A percentile compares a stretch with the other conserved stretches of the same genome.
Evolutionary conservation across 2,329 filamentous ascomycete genomes (phyloP).

Genomic region (Celoporthe dispersa): DNA sequence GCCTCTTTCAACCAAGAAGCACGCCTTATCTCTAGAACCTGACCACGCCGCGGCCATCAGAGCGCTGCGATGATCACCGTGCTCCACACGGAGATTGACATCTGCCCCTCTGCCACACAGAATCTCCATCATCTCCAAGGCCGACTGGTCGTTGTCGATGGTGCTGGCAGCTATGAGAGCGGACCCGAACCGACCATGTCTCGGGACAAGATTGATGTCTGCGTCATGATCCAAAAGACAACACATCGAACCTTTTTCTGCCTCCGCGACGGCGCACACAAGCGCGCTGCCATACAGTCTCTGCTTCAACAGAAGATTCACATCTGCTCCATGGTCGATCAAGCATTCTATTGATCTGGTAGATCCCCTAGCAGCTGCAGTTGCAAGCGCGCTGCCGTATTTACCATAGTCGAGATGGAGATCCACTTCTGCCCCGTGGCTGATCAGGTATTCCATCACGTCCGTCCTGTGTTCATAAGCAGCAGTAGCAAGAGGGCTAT

Average conservation of each 20-base stretch:
- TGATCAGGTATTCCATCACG: neutral
- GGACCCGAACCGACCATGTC: neutral
- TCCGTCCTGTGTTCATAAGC: neutral
- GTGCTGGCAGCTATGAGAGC: neutral
- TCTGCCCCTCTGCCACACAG: neutral
- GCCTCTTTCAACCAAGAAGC: neutral
- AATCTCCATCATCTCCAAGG: neutral
- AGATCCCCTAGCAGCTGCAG: neutral
- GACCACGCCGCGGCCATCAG: neutral
- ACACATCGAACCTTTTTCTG: neutral
- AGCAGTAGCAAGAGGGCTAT: neutral
- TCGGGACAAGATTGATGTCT: neutral
- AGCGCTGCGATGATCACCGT: neutral
- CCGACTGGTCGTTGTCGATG: no score
- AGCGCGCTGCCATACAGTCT: neutral
- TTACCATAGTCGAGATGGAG: neutral
- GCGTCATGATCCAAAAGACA: neutral
- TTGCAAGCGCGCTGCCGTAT: neutral
- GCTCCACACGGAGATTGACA: neutral
- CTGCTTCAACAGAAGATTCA: neutral
- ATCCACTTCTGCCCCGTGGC: neutral
- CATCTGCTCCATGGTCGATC: neutral
- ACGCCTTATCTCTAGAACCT: neutral
- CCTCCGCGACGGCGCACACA: neutral
- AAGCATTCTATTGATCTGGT: neutral